Evolutionary conservation across 169 alveolate genomes (phyloP).

Genomic region (Condylostoma magnum): DNA sequence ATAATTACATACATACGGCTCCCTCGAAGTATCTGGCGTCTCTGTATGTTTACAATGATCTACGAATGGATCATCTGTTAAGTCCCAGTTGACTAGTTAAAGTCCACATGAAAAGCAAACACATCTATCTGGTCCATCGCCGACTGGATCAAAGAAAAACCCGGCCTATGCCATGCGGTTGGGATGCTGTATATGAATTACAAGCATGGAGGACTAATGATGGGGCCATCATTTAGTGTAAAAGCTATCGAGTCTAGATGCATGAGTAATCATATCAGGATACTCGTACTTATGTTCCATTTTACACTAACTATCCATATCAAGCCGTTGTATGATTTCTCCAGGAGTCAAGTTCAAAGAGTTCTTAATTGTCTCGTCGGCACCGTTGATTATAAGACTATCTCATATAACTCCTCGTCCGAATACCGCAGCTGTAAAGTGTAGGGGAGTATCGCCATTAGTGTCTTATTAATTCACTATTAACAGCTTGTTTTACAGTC

Average conservation of each 20-base stretch:
- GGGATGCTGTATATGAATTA: no score
- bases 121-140: constrained; percentile 20
- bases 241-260: not conserved
- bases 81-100: constrained; percentile 21
- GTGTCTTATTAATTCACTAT: not conserved
- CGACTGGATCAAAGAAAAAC: constrained; percentile 23
- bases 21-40: not conserved
- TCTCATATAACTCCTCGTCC: not conserved
- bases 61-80: constrained; percentile 13
- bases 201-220: constrained; percentile 1
- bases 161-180: constrained; percentile 23
- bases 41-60: constrained; percentile 24
- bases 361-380: not conserved
- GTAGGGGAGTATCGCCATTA: constrained; percentile 28
- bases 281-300: no score
- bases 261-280: constrained; percentile 24
- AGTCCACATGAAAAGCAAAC: constrained; percentile 30
- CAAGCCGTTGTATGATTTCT: no score
- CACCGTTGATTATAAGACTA: constrained; percentile 17
- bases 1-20: not conserved
- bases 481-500: not conserved
- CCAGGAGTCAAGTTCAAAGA: not conserved
- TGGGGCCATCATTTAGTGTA: constrained; percentile 19
- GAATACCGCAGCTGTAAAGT: constrained; percentile 19
- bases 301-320: no score